Evolutionary conservation across 768 basidiomycete species (phyloP).

Genomic region (Porphyrellus cyaneotinctus): DNA sequence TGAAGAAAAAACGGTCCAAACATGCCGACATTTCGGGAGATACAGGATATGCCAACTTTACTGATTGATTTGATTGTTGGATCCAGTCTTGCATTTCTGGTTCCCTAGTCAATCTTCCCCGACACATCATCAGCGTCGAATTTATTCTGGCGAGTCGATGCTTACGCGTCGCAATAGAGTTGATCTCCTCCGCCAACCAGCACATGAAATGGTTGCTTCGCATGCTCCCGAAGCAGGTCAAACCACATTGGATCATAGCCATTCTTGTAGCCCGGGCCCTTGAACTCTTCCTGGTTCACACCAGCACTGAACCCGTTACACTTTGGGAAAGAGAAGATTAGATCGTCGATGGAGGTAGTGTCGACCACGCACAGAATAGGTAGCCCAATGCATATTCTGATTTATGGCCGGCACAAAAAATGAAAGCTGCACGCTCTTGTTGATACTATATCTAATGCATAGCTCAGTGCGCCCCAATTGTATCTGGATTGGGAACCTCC

Average conservation of each 20-base stretch:
- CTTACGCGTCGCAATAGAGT: constrained; percentile 79
- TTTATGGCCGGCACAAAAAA: constrained; percentile 80
- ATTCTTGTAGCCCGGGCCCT: constrained; percentile 70
- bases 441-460: constrained; percentile 75
- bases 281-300: constrained; percentile 84
- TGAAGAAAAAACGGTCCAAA: constrained; percentile 87
- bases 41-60: constrained; percentile 55
- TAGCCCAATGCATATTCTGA: constrained; percentile 90
- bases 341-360: background rate
- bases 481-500: constrained; percentile 85
- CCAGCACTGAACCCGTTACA: constrained; percentile 90
- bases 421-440: constrained; percentile 67
- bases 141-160: background rate
- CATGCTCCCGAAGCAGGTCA: constrained; percentile 84
- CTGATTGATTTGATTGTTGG: constrained; percentile 48
- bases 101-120: constrained; percentile 68
- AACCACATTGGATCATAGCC: constrained; percentile 93
- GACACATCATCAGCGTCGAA: background rate
- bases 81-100: constrained; percentile 90
- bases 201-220: constrained; percentile 78
- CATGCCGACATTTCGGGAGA: constrained; percentile 69
- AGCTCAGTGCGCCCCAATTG: constrained; percentile 71
- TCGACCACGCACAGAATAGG: constrained; percentile 63
- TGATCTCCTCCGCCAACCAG: constrained; percentile 94
- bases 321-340: constrained; percentile 32